A percentile compares a stretch with the other conserved stretches of the same genome.
phyloP scores from a whole-genome alignment of 2,329 filamentous ascomycete genomes.

The Exophiala mesophila region DNA sequence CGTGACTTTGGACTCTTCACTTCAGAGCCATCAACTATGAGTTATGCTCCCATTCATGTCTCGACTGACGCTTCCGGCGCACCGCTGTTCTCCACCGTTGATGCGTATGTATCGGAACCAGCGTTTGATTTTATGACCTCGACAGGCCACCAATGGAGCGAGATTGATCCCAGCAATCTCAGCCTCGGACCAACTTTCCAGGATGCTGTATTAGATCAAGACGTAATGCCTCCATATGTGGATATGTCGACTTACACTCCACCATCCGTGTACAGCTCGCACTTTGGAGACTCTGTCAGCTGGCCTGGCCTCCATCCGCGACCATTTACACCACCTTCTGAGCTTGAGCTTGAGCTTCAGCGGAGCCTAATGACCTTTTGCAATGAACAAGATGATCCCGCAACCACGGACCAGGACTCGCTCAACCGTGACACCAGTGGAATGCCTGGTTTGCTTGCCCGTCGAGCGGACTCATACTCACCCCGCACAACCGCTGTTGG shows the following conservation, averaged over 20 bases:
- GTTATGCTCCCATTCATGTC: neutral
- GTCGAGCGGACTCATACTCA: constrained; percentile 13
- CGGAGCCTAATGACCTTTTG: constrained; percentile 8
- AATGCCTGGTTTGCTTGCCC: constrained; percentile 5
- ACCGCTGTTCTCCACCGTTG: constrained; percentile 1
- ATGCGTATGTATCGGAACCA: constrained; percentile 11
- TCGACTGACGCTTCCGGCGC: neutral
- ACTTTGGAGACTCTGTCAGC: constrained; percentile 6
- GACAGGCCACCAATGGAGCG: constrained; percentile 12
- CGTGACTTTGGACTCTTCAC: constrained; percentile 11
- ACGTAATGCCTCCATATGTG: constrained; percentile 12
- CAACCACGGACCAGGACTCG: constrained; percentile 6
- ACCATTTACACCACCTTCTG: constrained; percentile 15
- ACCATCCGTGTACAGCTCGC: constrained; percentile 11
- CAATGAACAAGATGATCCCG: constrained; percentile 10
- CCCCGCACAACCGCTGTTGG: constrained; percentile 1
- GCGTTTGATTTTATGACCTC: constrained; percentile 15
- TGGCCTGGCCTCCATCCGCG: constrained; percentile 1
- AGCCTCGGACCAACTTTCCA: constrained; percentile 10
- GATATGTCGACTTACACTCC: constrained; percentile 12
- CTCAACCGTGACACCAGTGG: constrained; percentile 5
- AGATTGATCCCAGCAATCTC: constrained; percentile 9
- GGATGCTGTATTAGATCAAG: constrained; percentile 12
- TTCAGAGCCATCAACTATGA: neutral
- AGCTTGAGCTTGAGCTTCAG: constrained; percentile 11